Evolutionary conservation across 805 yeast species (phyloP), one percentile per base, ranked within the genome.

Genomic region (Ogataea ramenticola): DNA sequence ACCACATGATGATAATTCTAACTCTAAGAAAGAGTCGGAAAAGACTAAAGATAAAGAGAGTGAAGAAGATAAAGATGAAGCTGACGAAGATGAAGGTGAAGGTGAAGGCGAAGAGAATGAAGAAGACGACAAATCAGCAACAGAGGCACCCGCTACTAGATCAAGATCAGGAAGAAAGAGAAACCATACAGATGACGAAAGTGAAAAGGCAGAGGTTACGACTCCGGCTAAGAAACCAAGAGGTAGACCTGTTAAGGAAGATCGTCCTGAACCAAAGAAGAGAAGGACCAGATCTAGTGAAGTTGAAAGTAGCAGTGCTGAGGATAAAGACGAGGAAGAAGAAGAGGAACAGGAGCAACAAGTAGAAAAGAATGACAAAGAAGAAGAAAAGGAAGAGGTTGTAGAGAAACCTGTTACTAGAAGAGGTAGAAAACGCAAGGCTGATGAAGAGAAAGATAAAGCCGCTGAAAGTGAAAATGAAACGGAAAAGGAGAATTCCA

Each of bases 111-210:
- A 32, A 31, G n/a, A 26, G 30, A 14, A 40, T 29, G 38, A 42
- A 32, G 17, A 43, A 24, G 27, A 39, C 39, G 30, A 30, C 35
- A 12, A 38, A 29, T 4, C 35, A 31, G 36, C 7, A 5, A 10
- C 24, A 4, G 38, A 35, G 26, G 7, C 24, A 22, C 27, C 31
- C 26, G 15, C 31, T 33, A 30, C 36, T 17, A 33, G 30, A 20
- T n/a, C 41, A 33, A 30, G 41, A 39, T n/a, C 42, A 48, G 11
- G 41, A 36, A 37, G 50, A 47, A 9, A 33, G 36, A 20, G 46
- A 32, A 39, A 30, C 15, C 19, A 20, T 31, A 20, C 12, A 15
- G 41, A 39, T 4, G 42, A 21, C 15, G 27, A 37, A 22, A 26
- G 14, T 26, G 17, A 5, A 10, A 26, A 36, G 9, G 30, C 11